Conservation (phyloP, 140 eudicot genomes). For the Ambrosia hybrid region DNA sequence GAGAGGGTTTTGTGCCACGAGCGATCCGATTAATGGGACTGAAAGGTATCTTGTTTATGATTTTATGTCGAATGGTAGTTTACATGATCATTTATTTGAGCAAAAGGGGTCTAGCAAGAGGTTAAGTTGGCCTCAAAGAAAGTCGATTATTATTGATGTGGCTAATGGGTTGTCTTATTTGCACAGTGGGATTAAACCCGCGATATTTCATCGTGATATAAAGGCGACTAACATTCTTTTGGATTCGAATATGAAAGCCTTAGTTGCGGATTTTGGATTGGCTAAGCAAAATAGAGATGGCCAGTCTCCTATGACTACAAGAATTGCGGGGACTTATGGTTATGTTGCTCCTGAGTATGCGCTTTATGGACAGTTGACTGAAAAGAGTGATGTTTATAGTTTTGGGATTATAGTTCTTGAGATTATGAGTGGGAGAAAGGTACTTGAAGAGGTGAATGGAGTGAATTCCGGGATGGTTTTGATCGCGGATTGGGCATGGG, state of each 20-base stretch:
- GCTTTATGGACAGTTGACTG: no score
- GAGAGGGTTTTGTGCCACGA: slow-evolving; percentile 65
- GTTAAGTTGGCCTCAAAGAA: slow-evolving; percentile 60
- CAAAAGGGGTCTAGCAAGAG: background rate
- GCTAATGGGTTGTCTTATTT: slow-evolving; percentile 68
- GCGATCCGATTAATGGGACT: slow-evolving; percentile 40
- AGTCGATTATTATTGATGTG: slow-evolving; percentile 57
- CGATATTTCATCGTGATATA: slow-evolving; percentile 32
- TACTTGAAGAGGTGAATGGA: no score
- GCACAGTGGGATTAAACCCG: slow-evolving; percentile 70
- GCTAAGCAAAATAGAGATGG: slow-evolving; percentile 66
- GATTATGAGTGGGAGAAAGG: no score
- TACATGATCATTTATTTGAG: slow-evolving; percentile 49
- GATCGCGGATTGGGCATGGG: no score
- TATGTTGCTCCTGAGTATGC: no score
- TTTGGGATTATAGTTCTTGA: no score
- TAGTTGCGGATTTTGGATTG: slow-evolving; percentile 72
- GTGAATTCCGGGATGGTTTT: no score
- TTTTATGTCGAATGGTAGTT: no score
- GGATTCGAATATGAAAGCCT: slow-evolving; percentile 24
- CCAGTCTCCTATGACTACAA: slow-evolving; percentile 57
- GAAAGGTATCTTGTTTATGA: slow-evolving; percentile 30
- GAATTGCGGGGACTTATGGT: slow-evolving; percentile 67
- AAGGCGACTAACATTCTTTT: no score
- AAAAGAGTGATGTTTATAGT: no score